Evolutionary conservation across 1,139 yeast species (phyloP).

Genomic region (Ogataea hybrid): DNA sequence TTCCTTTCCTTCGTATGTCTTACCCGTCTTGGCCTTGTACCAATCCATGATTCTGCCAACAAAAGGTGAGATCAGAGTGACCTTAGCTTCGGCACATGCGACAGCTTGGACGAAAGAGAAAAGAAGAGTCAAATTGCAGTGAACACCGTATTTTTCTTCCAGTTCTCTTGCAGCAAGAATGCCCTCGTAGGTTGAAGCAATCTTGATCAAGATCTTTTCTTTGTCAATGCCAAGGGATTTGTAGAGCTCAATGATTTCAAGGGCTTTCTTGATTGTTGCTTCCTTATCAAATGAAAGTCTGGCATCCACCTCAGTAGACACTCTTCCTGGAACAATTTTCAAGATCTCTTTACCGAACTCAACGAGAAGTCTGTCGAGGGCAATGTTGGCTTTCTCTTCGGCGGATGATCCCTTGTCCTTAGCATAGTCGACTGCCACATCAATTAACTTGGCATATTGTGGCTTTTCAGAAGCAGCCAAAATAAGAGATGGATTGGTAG

Average conservation of each 20-base stretch:
- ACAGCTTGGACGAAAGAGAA: conserved; percentile 97
- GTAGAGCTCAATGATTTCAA: conserved; percentile 82
- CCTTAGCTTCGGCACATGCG: conserved; percentile 97
- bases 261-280: conserved; percentile 89
- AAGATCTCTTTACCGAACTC: conserved; percentile 96
- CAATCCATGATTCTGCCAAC: conserved; percentile 99
- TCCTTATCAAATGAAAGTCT: conserved; percentile 94
- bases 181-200: conserved; percentile 99
- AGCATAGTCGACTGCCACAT: conserved; percentile 86
- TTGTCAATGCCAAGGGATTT: conserved; percentile 77
- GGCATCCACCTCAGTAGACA: conserved; percentile 98
- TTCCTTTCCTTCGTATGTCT: conserved; percentile 72
- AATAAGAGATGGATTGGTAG: conserved; percentile 97
- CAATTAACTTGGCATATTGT: conserved; percentile 86
- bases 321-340: conserved; percentile 97
- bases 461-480: conserved; percentile 93
- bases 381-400: conserved; percentile 67
- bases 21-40: conserved; percentile 95
- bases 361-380: conserved; percentile 88
- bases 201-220: conserved; percentile 91
- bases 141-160: conserved; percentile 87
- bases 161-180: conserved; percentile 97
- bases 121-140: conserved; percentile 92
- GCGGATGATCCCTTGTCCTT: conserved; percentile 57
- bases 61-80: conserved; percentile 95